Conservation (phyloP, 345 rosid species). For the Eutrema japonicum region DNA sequence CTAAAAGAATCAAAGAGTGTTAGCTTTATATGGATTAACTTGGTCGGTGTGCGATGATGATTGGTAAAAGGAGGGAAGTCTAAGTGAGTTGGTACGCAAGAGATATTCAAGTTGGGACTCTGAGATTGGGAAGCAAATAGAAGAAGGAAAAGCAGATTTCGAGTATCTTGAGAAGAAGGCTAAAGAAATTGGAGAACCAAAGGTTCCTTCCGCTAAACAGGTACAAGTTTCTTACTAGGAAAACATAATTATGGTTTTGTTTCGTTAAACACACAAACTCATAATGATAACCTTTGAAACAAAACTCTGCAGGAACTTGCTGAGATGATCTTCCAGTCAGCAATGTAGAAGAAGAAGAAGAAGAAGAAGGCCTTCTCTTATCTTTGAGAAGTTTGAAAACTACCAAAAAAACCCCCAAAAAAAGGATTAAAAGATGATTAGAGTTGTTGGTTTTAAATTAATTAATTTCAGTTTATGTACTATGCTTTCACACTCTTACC, state of each 20-base stretch:
- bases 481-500: slow-evolving; percentile 9
- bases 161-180: slow-evolving; percentile 88
- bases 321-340: slow-evolving; percentile 86
- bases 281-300: slow-evolving; percentile 2
- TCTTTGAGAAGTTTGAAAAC: slow-evolving; percentile 9
- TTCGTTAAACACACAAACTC: neutral
- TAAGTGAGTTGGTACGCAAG: slow-evolving; percentile 67
- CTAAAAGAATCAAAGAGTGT: slow-evolving; percentile 12
- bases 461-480: slow-evolving; percentile 24
- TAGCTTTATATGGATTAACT: neutral
- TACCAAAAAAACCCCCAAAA: neutral
- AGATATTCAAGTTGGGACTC: slow-evolving; percentile 78
- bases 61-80: slow-evolving; percentile 66
- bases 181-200: slow-evolving; percentile 84
- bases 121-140: slow-evolving; percentile 65
- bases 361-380: neutral
- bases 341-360: slow-evolving; percentile 34
- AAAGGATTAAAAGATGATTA: slow-evolving; percentile 7
- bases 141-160: slow-evolving; percentile 85
- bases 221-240: slow-evolving; percentile 45
- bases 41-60: slow-evolving; percentile 12
- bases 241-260: neutral
- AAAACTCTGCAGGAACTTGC: slow-evolving; percentile 76
- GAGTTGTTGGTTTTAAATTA: slow-evolving; percentile 15
- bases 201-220: slow-evolving; percentile 94